phyloP scores from a whole-genome alignment of 2,329 filamentous ascomycete genomes.

The Xylaria multiplex region DNA sequence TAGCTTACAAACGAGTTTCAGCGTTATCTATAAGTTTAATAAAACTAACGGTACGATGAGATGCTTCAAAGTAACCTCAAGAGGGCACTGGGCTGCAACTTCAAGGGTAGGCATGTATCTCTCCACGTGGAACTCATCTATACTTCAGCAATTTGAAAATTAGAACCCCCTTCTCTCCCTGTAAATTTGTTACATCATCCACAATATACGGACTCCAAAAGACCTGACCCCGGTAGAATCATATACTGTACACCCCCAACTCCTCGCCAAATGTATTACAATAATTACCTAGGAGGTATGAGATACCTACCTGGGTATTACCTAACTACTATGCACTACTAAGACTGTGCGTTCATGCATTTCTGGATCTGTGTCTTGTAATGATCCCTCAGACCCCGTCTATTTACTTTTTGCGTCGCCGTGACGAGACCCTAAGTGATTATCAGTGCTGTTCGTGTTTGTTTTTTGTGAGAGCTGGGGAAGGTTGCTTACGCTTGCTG shows the following conservation, averaged over 20 bases:
- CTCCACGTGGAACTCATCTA: neutral
- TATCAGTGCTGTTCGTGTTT: constrained; percentile 14
- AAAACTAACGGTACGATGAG: no score
- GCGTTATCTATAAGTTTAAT: no score
- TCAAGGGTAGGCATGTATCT: neutral
- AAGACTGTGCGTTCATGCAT: constrained; percentile 48
- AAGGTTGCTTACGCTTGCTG: constrained; percentile 73
- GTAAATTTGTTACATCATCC: neutral
- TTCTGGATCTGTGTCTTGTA: constrained; percentile 64
- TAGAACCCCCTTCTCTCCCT: neutral
- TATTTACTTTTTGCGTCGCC: constrained; percentile 70
- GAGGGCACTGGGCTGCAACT: neutral
- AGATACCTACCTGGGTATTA: neutral
- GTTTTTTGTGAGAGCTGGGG: neutral
- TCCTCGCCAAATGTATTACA: constrained; percentile 21
- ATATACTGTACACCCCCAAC: constrained; percentile 5
- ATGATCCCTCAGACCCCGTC: constrained; percentile 60
- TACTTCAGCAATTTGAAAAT: neutral
- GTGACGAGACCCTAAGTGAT: constrained; percentile 64
- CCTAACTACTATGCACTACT: neutral
- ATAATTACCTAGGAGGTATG: neutral
- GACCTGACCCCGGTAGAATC: neutral
- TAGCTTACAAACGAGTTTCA: no score
- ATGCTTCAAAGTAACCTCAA: no score
- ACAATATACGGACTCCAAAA: constrained; percentile 23